These are phyloP conservation scores for Lonicera japonica DNA, from an alignment of 129 eudicot species.

Conservation along the genomic window DNA sequence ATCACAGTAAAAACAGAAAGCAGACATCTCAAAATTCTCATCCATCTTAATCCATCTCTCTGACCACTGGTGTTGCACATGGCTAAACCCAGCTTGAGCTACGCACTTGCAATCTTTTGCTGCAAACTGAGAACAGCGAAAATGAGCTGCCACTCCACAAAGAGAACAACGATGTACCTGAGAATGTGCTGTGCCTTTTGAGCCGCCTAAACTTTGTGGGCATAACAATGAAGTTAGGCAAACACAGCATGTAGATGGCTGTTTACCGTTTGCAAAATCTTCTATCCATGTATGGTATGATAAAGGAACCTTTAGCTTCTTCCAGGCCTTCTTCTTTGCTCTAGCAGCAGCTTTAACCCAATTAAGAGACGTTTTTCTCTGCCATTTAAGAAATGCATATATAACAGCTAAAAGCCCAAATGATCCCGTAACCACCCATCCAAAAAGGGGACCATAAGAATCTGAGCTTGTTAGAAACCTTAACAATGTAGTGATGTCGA, in stretches of 20 bases:
- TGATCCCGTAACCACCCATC: constrained; percentile 51
- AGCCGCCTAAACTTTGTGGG: constrained; percentile 41
- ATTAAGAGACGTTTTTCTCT: constrained; percentile 41
- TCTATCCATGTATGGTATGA: constrained; percentile 56
- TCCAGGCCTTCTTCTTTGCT: constrained; percentile 52
- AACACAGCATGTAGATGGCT: constrained; percentile 70
- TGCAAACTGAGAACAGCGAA: constrained; percentile 58
- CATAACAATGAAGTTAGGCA: constrained; percentile 61
- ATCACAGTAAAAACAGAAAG: constrained; percentile 75
- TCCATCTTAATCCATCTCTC: constrained; percentile 70
- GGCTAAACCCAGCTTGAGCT: constrained; percentile 63
- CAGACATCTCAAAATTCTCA: constrained; percentile 67
- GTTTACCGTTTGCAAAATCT: constrained; percentile 36
- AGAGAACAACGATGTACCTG: constrained; percentile 70
- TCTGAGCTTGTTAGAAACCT: constrained; percentile 23
- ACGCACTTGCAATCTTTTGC: constrained; percentile 79
- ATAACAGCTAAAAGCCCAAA: constrained; percentile 44
- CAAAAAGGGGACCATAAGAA: constrained; percentile 25
- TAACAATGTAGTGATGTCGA: constrained; percentile 22
- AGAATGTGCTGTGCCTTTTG: constrained; percentile 40
- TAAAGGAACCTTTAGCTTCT: constrained; percentile 49
- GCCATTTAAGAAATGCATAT: constrained; percentile 47
- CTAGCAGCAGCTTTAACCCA: constrained; percentile 63
- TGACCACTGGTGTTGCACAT: constrained; percentile 87
- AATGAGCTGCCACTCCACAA: constrained; percentile 86